Evolutionary conservation across 345 rosid species (phyloP).

Genomic region (Acer negundo): DNA sequence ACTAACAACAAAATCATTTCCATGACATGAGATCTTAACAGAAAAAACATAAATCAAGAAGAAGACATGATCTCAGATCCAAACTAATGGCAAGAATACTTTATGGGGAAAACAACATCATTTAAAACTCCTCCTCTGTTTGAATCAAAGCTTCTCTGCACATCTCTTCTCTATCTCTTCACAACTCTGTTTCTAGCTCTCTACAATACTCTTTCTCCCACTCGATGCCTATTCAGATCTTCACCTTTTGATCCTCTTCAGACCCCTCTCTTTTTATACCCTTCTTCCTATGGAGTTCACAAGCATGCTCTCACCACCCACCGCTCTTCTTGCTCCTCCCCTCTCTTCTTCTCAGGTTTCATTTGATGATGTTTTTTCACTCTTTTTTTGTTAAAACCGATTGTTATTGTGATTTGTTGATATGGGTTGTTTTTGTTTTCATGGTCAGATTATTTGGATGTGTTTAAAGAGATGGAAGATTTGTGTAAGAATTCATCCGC

Average conservation of each 20-base stretch:
- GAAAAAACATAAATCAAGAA: neutral
- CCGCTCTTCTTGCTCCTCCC: conserved; percentile 70
- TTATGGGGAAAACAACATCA: conserved; percentile 29
- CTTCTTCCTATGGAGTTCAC: conserved; percentile 79
- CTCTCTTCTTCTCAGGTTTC: conserved; percentile 68
- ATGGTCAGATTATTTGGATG: conserved; percentile 63
- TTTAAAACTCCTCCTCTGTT: conserved; percentile 47
- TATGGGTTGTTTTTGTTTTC: neutral
- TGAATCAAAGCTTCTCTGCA: conserved; percentile 83
- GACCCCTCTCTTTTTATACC: conserved; percentile 70
- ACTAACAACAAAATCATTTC: neutral
- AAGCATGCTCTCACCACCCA: conserved; percentile 76
- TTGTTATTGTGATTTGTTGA: neutral
- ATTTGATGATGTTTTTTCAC: neutral
- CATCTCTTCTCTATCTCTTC: conserved; percentile 68
- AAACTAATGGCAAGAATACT: conserved; percentile 8
- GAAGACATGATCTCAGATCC: neutral
- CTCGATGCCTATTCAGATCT: conserved; percentile 71
- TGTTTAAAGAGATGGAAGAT: conserved; percentile 52
- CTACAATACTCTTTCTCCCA: conserved; percentile 51
- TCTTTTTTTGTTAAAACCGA: neutral
- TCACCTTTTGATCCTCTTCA: conserved; percentile 85
- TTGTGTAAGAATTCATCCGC: conserved; percentile 39
- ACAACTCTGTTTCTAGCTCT: conserved; percentile 58
- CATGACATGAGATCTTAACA: conserved; percentile 4